Conservation (phyloP, 2,329 filamentous ascomycete species). For the Scytalidium lignicola region DNA sequence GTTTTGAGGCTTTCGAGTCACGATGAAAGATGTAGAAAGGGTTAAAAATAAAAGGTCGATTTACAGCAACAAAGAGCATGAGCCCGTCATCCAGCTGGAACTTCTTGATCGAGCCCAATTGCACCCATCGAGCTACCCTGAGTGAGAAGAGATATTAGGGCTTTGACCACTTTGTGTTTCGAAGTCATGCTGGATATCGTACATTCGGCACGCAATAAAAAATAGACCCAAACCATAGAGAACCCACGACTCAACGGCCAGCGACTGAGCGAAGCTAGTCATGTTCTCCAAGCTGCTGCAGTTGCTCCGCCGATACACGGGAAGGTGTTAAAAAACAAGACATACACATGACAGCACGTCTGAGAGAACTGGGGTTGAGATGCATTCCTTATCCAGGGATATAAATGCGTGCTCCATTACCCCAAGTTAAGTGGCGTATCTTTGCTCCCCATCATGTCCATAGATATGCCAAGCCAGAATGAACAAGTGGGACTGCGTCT, state of each 20-base stretch:
- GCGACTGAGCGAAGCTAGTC: background rate
- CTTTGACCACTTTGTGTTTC: background rate
- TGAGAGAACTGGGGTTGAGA: background rate
- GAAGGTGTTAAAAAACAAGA: background rate
- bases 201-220: background rate
- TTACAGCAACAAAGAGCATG: conserved; percentile 1
- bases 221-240: background rate
- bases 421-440: background rate
- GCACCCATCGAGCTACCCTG: background rate
- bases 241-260: background rate
- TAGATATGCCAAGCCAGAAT: background rate
- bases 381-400: background rate
- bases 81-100: background rate
- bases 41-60: background rate
- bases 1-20: background rate
- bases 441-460: background rate
- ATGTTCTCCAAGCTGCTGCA: background rate
- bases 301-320: background rate
- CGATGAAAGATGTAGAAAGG: background rate
- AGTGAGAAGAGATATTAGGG: background rate
- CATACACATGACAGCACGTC: background rate
- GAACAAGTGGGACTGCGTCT: background rate
- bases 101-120: background rate
- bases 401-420: background rate
- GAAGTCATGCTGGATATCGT: background rate